Evolutionary conservation across 768 basidiomycete genomes (phyloP).

Genomic region (Trametopsis cervina): DNA sequence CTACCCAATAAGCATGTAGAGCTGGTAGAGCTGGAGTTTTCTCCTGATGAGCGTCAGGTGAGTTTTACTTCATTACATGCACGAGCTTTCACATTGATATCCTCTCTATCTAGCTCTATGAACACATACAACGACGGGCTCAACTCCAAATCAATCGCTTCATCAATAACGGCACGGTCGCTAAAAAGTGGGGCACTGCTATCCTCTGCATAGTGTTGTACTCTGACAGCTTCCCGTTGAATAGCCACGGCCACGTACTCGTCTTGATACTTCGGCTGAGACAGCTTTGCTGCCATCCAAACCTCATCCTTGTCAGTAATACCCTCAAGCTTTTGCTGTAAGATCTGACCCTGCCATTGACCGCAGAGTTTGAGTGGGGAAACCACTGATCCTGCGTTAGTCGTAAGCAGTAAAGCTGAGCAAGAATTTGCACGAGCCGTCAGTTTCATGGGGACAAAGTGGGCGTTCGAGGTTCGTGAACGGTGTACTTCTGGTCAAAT

Average conservation of each 20-base stretch:
- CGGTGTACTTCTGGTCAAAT: neutral
- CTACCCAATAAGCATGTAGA: slow-evolving; percentile 57
- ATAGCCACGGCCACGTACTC: slow-evolving; percentile 21
- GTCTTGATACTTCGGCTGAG: slow-evolving; percentile 72
- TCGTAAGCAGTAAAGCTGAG: slow-evolving; percentile 41
- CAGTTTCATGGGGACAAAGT: slow-evolving; percentile 37
- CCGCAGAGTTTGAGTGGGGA: slow-evolving; percentile 35
- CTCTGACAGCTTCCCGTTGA: neutral
- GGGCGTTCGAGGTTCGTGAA: slow-evolving; percentile 22
- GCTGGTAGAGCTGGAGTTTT: slow-evolving; percentile 54
- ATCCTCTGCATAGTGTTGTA: slow-evolving; percentile 29
- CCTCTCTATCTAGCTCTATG: slow-evolving; percentile 38
- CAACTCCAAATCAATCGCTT: slow-evolving; percentile 54
- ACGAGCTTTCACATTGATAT: neutral
- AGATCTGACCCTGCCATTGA: neutral
- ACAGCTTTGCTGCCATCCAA: slow-evolving; percentile 68
- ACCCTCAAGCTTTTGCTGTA: neutral
- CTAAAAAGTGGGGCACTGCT: slow-evolving; percentile 58
- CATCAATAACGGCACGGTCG: slow-evolving; percentile 53
- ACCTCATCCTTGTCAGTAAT: slow-evolving; percentile 50
- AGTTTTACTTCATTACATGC: slow-evolving; percentile 8
- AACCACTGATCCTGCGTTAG: slow-evolving; percentile 43
- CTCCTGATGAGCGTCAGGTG: slow-evolving; percentile 58
- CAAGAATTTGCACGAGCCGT: slow-evolving; percentile 52
- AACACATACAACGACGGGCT: slow-evolving; percentile 47